Percentiles rank a stretch among this genome's conserved stretches.
Conservation (phyloP, 2,329 filamentous ascomycete genomes). For the Diplocarpon mali region DNA sequence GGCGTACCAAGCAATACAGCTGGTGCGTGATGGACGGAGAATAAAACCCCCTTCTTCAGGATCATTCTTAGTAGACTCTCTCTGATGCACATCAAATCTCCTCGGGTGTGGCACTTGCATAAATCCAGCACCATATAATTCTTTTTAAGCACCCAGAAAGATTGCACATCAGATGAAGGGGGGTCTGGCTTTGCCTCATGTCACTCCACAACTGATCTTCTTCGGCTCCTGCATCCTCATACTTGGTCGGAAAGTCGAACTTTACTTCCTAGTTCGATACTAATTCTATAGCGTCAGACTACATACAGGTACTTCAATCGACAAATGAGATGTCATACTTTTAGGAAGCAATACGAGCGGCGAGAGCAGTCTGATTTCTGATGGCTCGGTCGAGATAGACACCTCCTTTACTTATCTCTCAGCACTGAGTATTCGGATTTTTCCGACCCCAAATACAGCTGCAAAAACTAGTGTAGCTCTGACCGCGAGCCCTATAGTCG, state of each 20-base stretch:
- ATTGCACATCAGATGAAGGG: neutral
- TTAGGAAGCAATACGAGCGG: slow-evolving; percentile 14
- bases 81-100: slow-evolving; percentile 22
- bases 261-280: slow-evolving; percentile 17
- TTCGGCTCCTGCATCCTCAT: slow-evolving; percentile 15
- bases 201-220: slow-evolving; percentile 23
- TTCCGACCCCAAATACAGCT: slow-evolving; percentile 11
- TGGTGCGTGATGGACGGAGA: slow-evolving; percentile 24
- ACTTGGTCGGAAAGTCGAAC: slow-evolving; percentile 22
- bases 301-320: neutral
- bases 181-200: slow-evolving; percentile 19
- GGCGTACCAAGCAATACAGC: slow-evolving; percentile 22
- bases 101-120: slow-evolving; percentile 21
- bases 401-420: neutral
- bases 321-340: slow-evolving; percentile 7
- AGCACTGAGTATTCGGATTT: slow-evolving; percentile 11
- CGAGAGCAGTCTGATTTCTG: slow-evolving; percentile 8
- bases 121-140: slow-evolving; percentile 24
- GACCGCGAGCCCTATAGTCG: slow-evolving; percentile 2
- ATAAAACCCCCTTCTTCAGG: slow-evolving; percentile 21
- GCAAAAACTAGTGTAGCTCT: slow-evolving; percentile 6
- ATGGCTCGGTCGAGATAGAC: neutral
- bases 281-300: neutral
- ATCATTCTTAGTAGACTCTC: slow-evolving; percentile 18
- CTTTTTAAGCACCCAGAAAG: neutral